Conservation (phyloP, 2,329 filamentous ascomycete species). For the Aspergillus bombycis region DNA sequence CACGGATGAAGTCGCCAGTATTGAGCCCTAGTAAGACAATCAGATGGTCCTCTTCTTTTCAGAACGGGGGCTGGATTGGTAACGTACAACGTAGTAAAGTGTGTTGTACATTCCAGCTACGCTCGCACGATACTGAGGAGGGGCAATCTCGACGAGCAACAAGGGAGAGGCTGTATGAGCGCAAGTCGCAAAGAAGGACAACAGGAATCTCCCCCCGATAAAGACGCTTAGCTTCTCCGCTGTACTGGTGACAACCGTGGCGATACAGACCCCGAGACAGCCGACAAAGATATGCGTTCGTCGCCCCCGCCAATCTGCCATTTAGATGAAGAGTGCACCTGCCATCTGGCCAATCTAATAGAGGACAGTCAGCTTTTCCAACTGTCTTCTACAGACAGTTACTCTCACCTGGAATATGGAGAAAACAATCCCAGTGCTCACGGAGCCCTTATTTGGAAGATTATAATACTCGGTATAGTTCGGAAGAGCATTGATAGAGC, state of each 20-base stretch:
- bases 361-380: background rate
- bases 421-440: slow-evolving; percentile 17
- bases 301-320: too few species aligned
- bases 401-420: slow-evolving; percentile 16
- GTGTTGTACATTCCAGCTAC: slow-evolving; percentile 18
- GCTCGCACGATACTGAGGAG: slow-evolving; percentile 11
- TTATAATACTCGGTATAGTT: slow-evolving; percentile 13
- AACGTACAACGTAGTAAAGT: slow-evolving; percentile 11
- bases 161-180: slow-evolving; percentile 15
- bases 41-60: background rate
- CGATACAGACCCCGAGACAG: too few species aligned
- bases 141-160: slow-evolving; percentile 14
- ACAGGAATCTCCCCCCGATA: too few species aligned
- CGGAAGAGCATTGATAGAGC: slow-evolving; percentile 16
- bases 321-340: background rate
- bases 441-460: slow-evolving; percentile 12
- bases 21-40: slow-evolving; percentile 7
- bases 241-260: too few species aligned
- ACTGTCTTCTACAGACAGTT: background rate
- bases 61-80: too few species aligned
- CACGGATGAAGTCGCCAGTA: slow-evolving; percentile 13
- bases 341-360: slow-evolving; percentile 14
- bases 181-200: slow-evolving; percentile 13
- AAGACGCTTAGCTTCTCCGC: too few species aligned
- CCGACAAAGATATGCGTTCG: too few species aligned